A percentile compares a stretch with the other conserved stretches of the same genome.
These are phyloP conservation scores for Musa troglodytarum DNA, from an alignment of 176 grass and related monocot species.

Conservation along the genomic window DNA sequence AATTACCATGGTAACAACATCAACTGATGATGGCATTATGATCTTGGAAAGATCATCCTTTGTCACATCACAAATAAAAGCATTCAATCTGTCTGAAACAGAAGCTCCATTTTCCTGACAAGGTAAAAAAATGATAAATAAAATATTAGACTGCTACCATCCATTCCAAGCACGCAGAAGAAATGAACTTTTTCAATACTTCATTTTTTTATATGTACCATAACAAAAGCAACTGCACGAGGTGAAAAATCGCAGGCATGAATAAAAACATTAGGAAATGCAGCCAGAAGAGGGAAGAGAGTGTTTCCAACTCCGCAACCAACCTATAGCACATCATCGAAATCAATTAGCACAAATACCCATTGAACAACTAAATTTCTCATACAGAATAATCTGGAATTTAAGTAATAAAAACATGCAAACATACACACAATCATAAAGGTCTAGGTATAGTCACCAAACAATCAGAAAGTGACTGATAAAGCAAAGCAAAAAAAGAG, in stretches of 20 bases:
- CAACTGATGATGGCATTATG: constrained; percentile 14
- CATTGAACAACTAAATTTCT: not conserved
- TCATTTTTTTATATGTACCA: constrained; percentile 5
- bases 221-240: constrained; percentile 9
- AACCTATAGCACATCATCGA: not conserved
- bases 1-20: constrained; percentile 24
- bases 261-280: constrained; percentile 21
- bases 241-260: constrained; percentile 25
- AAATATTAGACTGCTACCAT: not conserved
- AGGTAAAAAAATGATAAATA: not conserved
- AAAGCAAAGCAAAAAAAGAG: not conserved
- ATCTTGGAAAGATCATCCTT: constrained; percentile 16
- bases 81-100: constrained; percentile 8
- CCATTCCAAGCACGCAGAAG: not conserved
- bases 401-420: not conserved
- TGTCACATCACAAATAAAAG: constrained; percentile 24
- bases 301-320: constrained; percentile 23
- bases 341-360: not conserved
- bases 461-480: not conserved
- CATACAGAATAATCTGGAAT: not conserved
- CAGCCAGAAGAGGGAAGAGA: constrained; percentile 15
- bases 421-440: not conserved
- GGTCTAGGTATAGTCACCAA: no score
- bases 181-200: not conserved
- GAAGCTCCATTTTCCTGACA: constrained; percentile 22